Base-by-base conservation (phyloP, 306 rosid genomes). In the Gleditsia sinensis region DNA sequence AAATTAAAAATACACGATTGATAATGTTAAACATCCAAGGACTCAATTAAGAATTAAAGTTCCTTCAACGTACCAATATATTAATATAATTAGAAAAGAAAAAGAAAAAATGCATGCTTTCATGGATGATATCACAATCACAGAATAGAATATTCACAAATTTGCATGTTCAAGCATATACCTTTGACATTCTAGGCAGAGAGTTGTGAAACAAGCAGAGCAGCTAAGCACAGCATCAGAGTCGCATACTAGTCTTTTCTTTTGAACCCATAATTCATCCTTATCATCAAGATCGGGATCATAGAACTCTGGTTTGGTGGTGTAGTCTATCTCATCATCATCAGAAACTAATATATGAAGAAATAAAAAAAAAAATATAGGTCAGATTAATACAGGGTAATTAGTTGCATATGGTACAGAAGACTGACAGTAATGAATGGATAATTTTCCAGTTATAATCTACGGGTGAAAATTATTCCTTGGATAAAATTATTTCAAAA, bases 211-310 rank as follows among this genome's bases (percentile, higher is more conserved):
- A 71, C 97, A 90, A 78, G 89, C 88, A 56, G 94, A 94, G 78
- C 97, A 92, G 80, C 94, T 88, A 48, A 92, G 96, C 40, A 92
- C 94, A 7, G 92, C 92, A 85, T 90, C 96, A 76, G 96, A 88
- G 19, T 25, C 74, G 25, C 19, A 27, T 19, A 93, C 91, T 13
- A 58, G 83, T 75, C 88, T 85, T 62, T 79, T 85, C 75, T 82
- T 90, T 37, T 90, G 85, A 82, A 81, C 87, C 97, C 97, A 92
- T 7, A 45, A 9, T 80, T 92, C 97, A 77, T 92, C 87, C 69
- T 82, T 88, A 30, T 78, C 72, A 55, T 92, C 97, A 71, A 86
- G 84, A 60, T 82, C 77, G 12, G 97, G 78, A 72, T 80, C 94
- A 75, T 88, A 92, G 46, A 90, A 90, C 85, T 88, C 96, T 19